Conservation (phyloP, 768 basidiomycete genomes). For the Calocera viscosa region DNA sequence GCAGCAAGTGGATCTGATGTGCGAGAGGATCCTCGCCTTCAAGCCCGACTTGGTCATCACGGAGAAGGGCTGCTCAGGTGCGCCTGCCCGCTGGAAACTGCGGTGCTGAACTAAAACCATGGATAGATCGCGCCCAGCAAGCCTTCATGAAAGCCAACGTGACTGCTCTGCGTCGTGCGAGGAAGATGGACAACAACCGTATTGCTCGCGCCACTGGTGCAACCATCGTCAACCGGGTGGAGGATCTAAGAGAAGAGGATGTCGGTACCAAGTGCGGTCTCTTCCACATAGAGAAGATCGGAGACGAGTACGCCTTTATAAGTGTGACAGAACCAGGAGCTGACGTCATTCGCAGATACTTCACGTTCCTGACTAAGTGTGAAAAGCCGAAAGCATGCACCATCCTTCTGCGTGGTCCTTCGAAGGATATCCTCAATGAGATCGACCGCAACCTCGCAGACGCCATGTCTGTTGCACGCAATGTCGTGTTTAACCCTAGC, state of each 20-base stretch:
- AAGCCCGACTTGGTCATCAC: constrained; percentile 92
- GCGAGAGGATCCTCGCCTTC: constrained; percentile 75
- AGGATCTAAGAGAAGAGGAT: constrained; percentile 85
- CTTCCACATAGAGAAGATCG: constrained; percentile 95
- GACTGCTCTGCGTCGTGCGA: constrained; percentile 89
- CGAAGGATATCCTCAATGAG: constrained; percentile 96
- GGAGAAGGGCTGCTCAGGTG: constrained; percentile 95
- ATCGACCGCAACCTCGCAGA: constrained; percentile 96
- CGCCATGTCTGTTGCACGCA: constrained; percentile 93
- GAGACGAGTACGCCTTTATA: constrained; percentile 56
- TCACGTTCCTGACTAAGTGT: constrained; percentile 93
- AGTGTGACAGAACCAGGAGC: not conserved
- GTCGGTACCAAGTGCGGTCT: constrained; percentile 87
- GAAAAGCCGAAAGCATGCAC: constrained; percentile 88
- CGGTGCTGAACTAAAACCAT: not conserved
- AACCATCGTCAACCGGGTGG: constrained; percentile 91
- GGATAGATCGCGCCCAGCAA: constrained; percentile 80
- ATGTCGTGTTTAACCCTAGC: constrained; percentile 87
- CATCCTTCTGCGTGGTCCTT: constrained; percentile 91
- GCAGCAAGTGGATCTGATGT: constrained; percentile 84
- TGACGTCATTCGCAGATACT: constrained; percentile 50
- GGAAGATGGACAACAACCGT: constrained; percentile 98
- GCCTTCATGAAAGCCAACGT: constrained; percentile 76
- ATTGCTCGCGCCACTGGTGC: constrained; percentile 91
- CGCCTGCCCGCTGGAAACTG: constrained; percentile 19